These are phyloP conservation scores for Mycena olivaceomarginata DNA, from an alignment of 768 basidiomycete genomes.

Conservation along the genomic window DNA sequence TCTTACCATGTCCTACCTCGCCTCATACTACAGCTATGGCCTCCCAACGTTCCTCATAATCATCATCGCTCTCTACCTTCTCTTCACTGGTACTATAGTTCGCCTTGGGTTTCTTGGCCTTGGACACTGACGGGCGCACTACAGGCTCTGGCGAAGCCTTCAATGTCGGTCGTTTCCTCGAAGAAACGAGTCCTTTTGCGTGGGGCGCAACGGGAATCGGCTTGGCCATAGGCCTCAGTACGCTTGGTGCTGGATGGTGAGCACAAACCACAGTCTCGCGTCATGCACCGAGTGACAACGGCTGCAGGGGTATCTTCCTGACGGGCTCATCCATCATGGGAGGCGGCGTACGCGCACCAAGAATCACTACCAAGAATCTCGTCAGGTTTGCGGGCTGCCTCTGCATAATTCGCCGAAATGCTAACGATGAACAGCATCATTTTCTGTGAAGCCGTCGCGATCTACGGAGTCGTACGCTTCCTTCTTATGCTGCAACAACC, in stretches of 20 bases:
- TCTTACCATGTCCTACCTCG: slow-evolving; percentile 66
- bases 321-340: slow-evolving; percentile 98
- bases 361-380: slow-evolving; percentile 97
- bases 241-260: slow-evolving; percentile 96
- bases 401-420: neutral
- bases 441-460: slow-evolving; percentile 99
- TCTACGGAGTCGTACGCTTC: slow-evolving; percentile 92
- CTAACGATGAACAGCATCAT: slow-evolving; percentile 81
- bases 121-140: slow-evolving; percentile 24
- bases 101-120: slow-evolving; percentile 43
- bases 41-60: slow-evolving; percentile 78
- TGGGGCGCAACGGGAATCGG: slow-evolving; percentile 96
- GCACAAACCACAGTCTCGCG: slow-evolving; percentile 50
- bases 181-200: slow-evolving; percentile 94
- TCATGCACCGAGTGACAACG: slow-evolving; percentile 24
- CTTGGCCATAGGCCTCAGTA: slow-evolving; percentile 94
- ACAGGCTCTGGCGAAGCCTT: slow-evolving; percentile 92
- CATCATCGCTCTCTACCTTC: slow-evolving; percentile 87
- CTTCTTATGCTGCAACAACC: neutral
- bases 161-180: slow-evolving; percentile 95
- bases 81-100: slow-evolving; percentile 84
- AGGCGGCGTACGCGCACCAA: slow-evolving; percentile 94
- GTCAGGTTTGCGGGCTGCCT: slow-evolving; percentile 78
- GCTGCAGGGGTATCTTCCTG: slow-evolving; percentile 94
- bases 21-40: slow-evolving; percentile 79